Evolutionary conservation across 2,329 filamentous ascomycete species (phyloP).

Genomic region (Knoxdaviesia proteae): DNA sequence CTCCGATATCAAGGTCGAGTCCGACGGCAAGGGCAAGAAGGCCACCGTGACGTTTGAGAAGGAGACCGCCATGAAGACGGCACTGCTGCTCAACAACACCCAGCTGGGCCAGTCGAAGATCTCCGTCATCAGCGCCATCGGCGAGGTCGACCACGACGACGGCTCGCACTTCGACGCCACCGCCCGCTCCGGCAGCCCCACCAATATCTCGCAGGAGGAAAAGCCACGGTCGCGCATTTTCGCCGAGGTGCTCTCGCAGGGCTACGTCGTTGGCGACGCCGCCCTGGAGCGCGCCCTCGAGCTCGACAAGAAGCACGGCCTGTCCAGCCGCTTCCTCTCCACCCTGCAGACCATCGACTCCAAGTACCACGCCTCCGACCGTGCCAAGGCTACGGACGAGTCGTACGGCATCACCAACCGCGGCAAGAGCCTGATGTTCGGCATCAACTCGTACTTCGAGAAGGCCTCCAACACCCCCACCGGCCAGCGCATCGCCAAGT

Average conservation of each 20-base stretch:
- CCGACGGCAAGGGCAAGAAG: slow-evolving; percentile 43
- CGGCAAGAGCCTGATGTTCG: slow-evolving; percentile 41
- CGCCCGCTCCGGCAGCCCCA: slow-evolving; percentile 7
- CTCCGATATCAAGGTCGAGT: slow-evolving; percentile 54
- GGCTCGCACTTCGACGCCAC: slow-evolving; percentile 28
- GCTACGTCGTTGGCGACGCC: slow-evolving; percentile 59
- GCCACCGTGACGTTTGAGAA: slow-evolving; percentile 96
- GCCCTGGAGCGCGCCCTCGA: slow-evolving; percentile 69
- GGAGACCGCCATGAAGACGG: slow-evolving; percentile 88
- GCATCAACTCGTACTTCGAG: slow-evolving; percentile 78
- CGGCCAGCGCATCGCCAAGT: slow-evolving; percentile 68
- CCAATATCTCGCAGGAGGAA: slow-evolving; percentile 80
- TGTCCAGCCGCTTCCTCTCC: slow-evolving; percentile 58
- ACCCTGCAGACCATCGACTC: slow-evolving; percentile 59
- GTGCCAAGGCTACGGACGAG: slow-evolving; percentile 63
- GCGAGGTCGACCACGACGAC: slow-evolving; percentile 42
- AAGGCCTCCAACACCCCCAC: slow-evolving; percentile 76
- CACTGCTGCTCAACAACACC: slow-evolving; percentile 90
- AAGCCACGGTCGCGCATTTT: slow-evolving; percentile 88
- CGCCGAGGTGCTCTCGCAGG: slow-evolving; percentile 90
- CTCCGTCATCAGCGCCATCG: slow-evolving; percentile 45
- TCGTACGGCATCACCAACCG: slow-evolving; percentile 64
- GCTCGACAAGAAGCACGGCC: slow-evolving; percentile 75
- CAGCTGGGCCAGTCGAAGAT: slow-evolving; percentile 79
- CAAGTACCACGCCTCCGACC: slow-evolving; percentile 76